Conservation (phyloP, 2,329 filamentous ascomycete genomes). For the Madurella fahalii region DNA sequence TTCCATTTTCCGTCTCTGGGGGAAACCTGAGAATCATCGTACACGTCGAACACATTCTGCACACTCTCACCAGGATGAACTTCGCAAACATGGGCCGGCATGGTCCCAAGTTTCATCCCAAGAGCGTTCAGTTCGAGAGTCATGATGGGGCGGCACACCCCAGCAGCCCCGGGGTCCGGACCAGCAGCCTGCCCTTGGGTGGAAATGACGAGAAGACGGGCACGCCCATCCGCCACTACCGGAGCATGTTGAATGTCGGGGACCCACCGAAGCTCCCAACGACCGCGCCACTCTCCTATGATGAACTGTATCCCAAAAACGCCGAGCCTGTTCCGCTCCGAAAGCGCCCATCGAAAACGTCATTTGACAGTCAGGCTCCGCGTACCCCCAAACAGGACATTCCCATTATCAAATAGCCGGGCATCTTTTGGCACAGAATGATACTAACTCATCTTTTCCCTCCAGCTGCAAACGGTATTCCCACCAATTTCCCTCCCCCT, state of each 20-base stretch:
- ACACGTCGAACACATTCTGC: slow-evolving; percentile 22
- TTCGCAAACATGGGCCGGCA: slow-evolving; percentile 43
- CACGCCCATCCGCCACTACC: slow-evolving; percentile 37
- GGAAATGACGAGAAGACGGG: slow-evolving; percentile 30
- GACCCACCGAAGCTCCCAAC: slow-evolving; percentile 43
- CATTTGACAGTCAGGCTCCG: slow-evolving; percentile 36
- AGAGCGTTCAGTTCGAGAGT: slow-evolving; percentile 47
- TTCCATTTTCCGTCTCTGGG: slow-evolving; percentile 47
- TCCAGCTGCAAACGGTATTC: slow-evolving; percentile 41
- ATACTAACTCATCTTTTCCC: slow-evolving; percentile 34
- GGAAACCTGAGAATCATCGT: slow-evolving; percentile 34
- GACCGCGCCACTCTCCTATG: slow-evolving; percentile 42
- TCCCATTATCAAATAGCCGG: slow-evolving; percentile 19
- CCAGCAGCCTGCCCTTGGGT: slow-evolving; percentile 33
- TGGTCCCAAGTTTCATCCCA: slow-evolving; percentile 40
- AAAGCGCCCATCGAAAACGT: slow-evolving; percentile 5
- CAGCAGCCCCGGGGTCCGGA: slow-evolving; percentile 24
- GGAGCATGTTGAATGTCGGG: slow-evolving; percentile 53
- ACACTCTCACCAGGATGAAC: slow-evolving; percentile 29
- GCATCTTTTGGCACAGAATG: slow-evolving; percentile 8
- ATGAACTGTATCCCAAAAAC: slow-evolving; percentile 41
- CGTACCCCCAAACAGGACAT: slow-evolving; percentile 27
- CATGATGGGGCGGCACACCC: background rate
- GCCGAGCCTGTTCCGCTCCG: slow-evolving; percentile 5
- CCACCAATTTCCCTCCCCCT: slow-evolving; percentile 35